These are phyloP conservation scores for Selaginella tamariscina DNA, from an alignment of 75 land plant genomes.

Conservation along the genomic window DNA sequence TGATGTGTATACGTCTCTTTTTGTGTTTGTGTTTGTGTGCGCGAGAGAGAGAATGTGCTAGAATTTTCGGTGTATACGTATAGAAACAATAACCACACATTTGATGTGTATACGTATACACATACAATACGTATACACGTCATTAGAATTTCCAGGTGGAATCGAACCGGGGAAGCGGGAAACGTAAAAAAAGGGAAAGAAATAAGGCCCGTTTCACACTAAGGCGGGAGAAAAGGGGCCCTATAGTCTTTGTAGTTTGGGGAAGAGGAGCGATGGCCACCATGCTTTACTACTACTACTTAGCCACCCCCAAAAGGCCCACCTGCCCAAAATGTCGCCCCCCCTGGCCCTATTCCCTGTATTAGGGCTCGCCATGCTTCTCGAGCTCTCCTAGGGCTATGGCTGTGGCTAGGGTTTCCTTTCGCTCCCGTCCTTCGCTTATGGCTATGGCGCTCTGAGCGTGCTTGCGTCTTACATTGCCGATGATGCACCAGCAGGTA, in stretches of 20 bases:
- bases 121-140: too few relatives aligned
- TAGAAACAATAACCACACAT: too few relatives aligned
- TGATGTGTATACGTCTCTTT: too few relatives aligned
- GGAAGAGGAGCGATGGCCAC: neutral
- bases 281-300: slow-evolving; percentile 1
- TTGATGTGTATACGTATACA: too few relatives aligned
- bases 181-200: too few relatives aligned
- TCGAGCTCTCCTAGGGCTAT: neutral
- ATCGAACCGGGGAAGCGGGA: slow-evolving; percentile 4
- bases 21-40: too few relatives aligned
- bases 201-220: neutral
- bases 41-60: too few relatives aligned
- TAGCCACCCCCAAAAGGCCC: neutral
- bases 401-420: slow-evolving; percentile 1
- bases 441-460: neutral
- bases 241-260: too few relatives aligned
- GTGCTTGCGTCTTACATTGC: too few relatives aligned
- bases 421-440: neutral
- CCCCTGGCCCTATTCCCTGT: neutral
- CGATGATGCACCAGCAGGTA: too few relatives aligned
- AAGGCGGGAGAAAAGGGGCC: neutral
- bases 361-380: neutral
- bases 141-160: too few relatives aligned
- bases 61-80: too few relatives aligned
- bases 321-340: slow-evolving; percentile 4